A percentile compares a stretch with the other conserved stretches of the same genome.
Evolutionary conservation across 2,329 filamentous ascomycete genomes (phyloP).

Genomic region (Trichoderma cornu-damae): DNA sequence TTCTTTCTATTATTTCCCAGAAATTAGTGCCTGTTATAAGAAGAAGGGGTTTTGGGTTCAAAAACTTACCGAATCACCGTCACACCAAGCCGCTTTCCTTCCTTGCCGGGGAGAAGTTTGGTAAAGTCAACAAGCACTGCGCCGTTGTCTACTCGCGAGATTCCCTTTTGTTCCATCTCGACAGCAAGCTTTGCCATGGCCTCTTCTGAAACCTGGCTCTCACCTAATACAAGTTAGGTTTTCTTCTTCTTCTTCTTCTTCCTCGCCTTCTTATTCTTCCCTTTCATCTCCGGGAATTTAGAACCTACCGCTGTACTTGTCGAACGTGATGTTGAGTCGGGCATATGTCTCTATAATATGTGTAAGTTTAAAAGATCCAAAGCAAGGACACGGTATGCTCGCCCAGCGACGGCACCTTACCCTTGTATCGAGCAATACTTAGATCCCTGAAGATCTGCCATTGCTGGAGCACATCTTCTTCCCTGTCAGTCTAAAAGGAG

Average conservation of each 20-base stretch:
- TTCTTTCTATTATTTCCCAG: constrained; percentile 45
- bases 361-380: neutral
- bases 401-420: constrained; percentile 11
- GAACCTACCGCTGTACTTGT: constrained; percentile 49
- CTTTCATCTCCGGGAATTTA: neutral
- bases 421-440: constrained; percentile 60
- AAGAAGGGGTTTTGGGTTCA: neutral
- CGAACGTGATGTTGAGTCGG: constrained; percentile 65
- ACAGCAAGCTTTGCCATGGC: constrained; percentile 61
- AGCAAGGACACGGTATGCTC: neutral
- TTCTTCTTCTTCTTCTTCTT: neutral
- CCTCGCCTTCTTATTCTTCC: too few relatives aligned
- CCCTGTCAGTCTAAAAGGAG: constrained; percentile 49
- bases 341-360: constrained; percentile 52
- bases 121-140: constrained; percentile 68
- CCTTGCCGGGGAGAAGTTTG: constrained; percentile 60
- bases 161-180: constrained; percentile 56
- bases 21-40: neutral
- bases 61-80: constrained; percentile 55
- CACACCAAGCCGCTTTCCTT: constrained; percentile 64
- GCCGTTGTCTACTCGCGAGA: constrained; percentile 66
- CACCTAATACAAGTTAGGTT: constrained; percentile 47
- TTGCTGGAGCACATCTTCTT: constrained; percentile 53
- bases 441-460: constrained; percentile 64
- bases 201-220: constrained; percentile 64